Evolutionary conservation across 2,329 filamentous ascomycete genomes (phyloP), one percentile per base, ranked within the genome.

Genomic region (Aspergillus calidoustus): DNA sequence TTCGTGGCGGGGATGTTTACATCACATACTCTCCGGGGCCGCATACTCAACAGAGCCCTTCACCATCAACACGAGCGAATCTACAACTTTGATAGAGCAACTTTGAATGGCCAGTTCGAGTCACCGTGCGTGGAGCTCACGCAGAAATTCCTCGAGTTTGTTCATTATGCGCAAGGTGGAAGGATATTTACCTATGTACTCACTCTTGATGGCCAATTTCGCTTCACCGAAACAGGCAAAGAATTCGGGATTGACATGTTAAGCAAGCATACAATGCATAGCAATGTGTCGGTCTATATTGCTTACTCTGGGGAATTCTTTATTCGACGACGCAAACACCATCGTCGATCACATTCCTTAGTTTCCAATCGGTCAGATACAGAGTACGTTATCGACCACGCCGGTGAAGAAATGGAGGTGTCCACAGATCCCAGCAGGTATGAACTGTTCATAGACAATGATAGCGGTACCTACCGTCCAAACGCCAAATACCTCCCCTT

Each of bases 211-310:
- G 91, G 90, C 5, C 83, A 94, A 57, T 86, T 96, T 72, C 89
- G 93, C 50, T 97, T 97, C 78, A 97, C 94, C 1, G 94, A 97
- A 77, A 98, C 94, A 0, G 94, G 94, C 31, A 95, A 95, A 70
- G 93, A 97, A 71, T 97, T 97, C 62, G 92, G 93, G 56, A 92
- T 98, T 70, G 94, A 97, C 78, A 82, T 97, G 76, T 79, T 98
- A 70, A 93, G 89, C 76, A 98, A 98, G 76, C 94, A 98, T 77
- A 96, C 92, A 46, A 97, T 98, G 92, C 94, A 98, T 79, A 94
- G 91, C 66, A 89, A 97, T 75, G 93, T 97, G 1, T 91, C 89
- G 41, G 90, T 91, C 2, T 97, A 97, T 75, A 92, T 97, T 66
- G 94, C 93, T 23, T 97, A 89, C 74, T 92, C 91, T 0, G 94